Percentiles rank a stretch among this genome's conserved stretches.
phyloP scores from a whole-genome alignment of 2,329 filamentous ascomycete genomes.

The Calycina marina region DNA sequence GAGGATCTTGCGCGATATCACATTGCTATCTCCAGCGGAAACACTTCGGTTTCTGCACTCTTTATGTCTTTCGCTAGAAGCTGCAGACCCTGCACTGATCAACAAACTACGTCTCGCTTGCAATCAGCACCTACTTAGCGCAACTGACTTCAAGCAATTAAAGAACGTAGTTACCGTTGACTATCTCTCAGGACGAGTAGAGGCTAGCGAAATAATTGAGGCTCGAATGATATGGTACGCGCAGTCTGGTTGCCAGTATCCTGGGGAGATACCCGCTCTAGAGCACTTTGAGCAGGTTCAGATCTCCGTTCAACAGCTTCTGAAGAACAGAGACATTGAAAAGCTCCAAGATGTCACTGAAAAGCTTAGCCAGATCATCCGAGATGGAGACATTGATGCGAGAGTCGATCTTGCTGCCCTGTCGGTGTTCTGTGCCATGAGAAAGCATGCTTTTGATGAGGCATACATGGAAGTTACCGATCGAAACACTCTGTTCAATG shows the following conservation, averaged over 20 bases:
- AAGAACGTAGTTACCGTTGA: conserved; percentile 25
- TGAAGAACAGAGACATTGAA: conserved; percentile 7
- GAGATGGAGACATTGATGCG: conserved; percentile 24
- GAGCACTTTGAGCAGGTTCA: conserved; percentile 26
- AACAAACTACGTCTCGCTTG: conserved; percentile 2
- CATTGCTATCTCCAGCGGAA: conserved; percentile 24
- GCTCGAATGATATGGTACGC: conserved; percentile 28
- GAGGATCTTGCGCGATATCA: conserved; percentile 28
- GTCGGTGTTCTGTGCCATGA: conserved; percentile 40
- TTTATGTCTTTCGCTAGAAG: conserved; percentile 1
- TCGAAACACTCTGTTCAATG: conserved; percentile 43
- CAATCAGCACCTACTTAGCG: conserved; percentile 3
- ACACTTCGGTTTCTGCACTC: conserved; percentile 3
- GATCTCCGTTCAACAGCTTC: conserved; percentile 7
- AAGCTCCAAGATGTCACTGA: not conserved
- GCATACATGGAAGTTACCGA: conserved; percentile 49
- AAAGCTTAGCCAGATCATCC: conserved; percentile 1
- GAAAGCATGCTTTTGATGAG: conserved; percentile 43
- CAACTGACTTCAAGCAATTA: conserved; percentile 22
- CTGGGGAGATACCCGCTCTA: conserved; percentile 22
- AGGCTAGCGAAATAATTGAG: conserved; percentile 23
- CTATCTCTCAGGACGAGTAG: conserved; percentile 27
- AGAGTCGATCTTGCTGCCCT: conserved; percentile 40
- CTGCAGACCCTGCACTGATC: not conserved
- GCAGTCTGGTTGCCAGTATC: conserved; percentile 25